Percentiles rank a stretch among this genome's conserved stretches.
Evolutionary conservation across 345 rosid species (phyloP).

Genomic region (Citrus glauca): DNA sequence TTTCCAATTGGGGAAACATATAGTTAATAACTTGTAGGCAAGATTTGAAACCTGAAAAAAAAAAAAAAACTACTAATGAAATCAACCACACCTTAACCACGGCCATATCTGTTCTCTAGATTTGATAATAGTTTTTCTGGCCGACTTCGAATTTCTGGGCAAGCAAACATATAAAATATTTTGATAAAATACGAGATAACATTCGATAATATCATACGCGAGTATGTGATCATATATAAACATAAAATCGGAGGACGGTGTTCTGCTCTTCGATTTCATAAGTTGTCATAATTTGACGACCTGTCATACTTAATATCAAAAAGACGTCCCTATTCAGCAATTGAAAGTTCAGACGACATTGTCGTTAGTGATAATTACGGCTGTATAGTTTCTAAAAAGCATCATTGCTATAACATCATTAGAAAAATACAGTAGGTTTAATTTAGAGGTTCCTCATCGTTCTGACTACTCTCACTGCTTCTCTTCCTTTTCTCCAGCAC

Average conservation of each 20-base stretch:
- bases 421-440: neutral
- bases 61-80: too few species aligned
- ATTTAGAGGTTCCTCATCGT: neutral
- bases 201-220: neutral
- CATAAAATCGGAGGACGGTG: neutral
- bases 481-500: slow-evolving; percentile 3
- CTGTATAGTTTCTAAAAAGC: neutral
- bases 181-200: neutral
- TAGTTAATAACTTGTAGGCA: too few species aligned
- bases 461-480: neutral
- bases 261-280: too few species aligned
- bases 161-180: neutral
- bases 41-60: too few species aligned
- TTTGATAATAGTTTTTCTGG: too few species aligned
- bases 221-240: neutral
- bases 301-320: neutral
- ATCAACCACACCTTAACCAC: too few species aligned
- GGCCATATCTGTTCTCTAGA: too few species aligned
- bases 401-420: neutral
- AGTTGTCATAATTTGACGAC: neutral
- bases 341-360: neutral
- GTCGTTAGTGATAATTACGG: neutral
- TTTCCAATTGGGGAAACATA: too few species aligned
- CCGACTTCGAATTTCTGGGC: too few species aligned
- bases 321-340: neutral